Conservation (phyloP, 2,329 filamentous ascomycete species). For the Stagonosporopsis rhizophila region DNA sequence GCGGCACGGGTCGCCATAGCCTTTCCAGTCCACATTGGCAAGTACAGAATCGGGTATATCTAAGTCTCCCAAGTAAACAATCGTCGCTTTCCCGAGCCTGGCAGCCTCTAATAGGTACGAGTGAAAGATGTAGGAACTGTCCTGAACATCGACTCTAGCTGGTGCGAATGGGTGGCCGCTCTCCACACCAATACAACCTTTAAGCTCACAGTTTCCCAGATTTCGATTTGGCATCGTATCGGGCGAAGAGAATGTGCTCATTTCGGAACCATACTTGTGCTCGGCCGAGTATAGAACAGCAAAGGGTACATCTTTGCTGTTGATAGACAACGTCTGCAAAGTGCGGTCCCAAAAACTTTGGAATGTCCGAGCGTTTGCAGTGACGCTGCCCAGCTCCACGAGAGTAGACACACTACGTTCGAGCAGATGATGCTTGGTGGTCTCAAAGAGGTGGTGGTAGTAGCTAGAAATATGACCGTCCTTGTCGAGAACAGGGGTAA, state of each 20-base stretch:
- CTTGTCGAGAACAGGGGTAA: conserved; percentile 74
- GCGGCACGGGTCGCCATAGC: conserved; percentile 47
- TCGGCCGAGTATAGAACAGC: conserved; percentile 37
- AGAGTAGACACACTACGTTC: conserved; percentile 49
- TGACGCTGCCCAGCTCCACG: conserved; percentile 75
- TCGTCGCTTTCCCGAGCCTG: conserved; percentile 35
- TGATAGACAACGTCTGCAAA: conserved; percentile 70
- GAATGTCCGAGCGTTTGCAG: conserved; percentile 71
- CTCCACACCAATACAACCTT: conserved; percentile 35
- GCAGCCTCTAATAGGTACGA: conserved; percentile 37
- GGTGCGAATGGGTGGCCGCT: conserved; percentile 37
- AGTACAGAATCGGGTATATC: conserved; percentile 36
- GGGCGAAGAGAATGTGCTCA: conserved; percentile 26
- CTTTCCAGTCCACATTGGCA: conserved; percentile 40
- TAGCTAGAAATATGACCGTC: conserved; percentile 74
- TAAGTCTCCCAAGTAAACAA: conserved; percentile 41
- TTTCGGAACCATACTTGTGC: conserved; percentile 19
- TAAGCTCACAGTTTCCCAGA: conserved; percentile 28
- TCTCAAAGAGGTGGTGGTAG: conserved; percentile 79
- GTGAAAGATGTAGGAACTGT: conserved; percentile 29
- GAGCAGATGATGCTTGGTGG: conserved; percentile 61
- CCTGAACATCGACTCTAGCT: conserved; percentile 29
- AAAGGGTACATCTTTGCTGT: conserved; percentile 60
- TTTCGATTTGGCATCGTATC: conserved; percentile 12
- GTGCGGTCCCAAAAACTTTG: conserved; percentile 74